Base-by-base conservation (phyloP, 176 grass and related monocot genomes). In the Saccharum officinarum region DNA sequence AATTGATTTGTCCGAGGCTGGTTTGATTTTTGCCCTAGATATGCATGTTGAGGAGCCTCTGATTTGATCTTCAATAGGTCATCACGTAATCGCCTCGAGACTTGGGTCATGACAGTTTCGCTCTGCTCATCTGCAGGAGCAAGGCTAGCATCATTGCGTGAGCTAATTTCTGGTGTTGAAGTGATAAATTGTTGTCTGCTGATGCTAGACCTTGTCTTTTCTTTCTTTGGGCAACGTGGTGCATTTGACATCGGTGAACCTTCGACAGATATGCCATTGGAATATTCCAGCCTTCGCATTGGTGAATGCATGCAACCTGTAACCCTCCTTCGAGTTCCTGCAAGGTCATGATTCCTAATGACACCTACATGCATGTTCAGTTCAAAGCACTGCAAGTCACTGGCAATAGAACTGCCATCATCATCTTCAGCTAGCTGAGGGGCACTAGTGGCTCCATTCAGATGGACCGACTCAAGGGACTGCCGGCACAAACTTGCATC, bases 381-480 rank as follows among this genome's bases (percentile, higher is more conserved):
- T 83, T 96, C 94, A 89, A 99, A 99, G 82, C 97, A 99, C 71
- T 92, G 92, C 78, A 99, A 81, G 73, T 96, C 88, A 57, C 93
- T 96, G 5, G 92, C 84, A 84, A 92, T 59, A 69, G 97, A 99
- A 89, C 94, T 89, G 11, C 84, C 85, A 79, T 92, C 82, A 5
- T 94, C 93, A 78, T 99, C 92, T 80, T 99, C 94, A 6, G 86
- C 93, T 91, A 95, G 77, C 50, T 18, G 86, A 65, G 97, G 97
- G 44, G 92, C 92, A 85, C 97, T 99, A 65, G 90, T 90, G 81
- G 89, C 69, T 76, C 92, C 94, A 91, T 96, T 96, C 64, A 99
- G 86, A 76, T 91, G 97, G 18, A 99, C 78, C 41, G 94, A 96
- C 79, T 99, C 97, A 67, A 92, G 81, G 34, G 97, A 99, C 44